Evolutionary conservation across 805 yeast species (phyloP), one percentile per base, ranked within the genome.

Genomic region (Ogataea haglerorum): DNA sequence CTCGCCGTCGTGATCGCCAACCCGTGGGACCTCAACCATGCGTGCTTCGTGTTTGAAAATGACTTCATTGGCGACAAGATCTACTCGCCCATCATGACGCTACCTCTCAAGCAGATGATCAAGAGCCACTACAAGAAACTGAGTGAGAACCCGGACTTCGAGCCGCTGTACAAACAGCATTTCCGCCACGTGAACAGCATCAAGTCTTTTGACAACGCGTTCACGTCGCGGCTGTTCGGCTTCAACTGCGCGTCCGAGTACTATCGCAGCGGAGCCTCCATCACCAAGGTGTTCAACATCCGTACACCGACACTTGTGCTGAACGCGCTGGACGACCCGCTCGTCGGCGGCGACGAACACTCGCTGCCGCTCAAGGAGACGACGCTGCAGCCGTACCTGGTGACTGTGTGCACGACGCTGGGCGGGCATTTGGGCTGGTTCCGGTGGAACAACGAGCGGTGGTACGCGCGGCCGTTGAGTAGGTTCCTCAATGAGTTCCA

Each of bases 361-460:
- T 58, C 67, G 16, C 56, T 83, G 18, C 93, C 93, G 1, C 56
- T 58, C 26, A 56, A 55, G 12, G 82, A 79, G 45, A 70, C 75
- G 15, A 47, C 54, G 28, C 48, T 56, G 22, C 85, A 85, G 54
- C 93, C 95, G 2, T 77, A 73, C 54, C 62, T 78, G 24, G 63
- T 74, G 31, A 49, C 82, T 53, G 68, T 80, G 5, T 73, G 78
- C 43, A 82, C 90, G 6, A 69, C 73, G 30, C 68, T 75, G 38
- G 95, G 95, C 6, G 95, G 95, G 1, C 95, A 86, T 61, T 70
- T 86, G 39, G 93, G 86, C n/a, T 86, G 83, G 82, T 86, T 78
- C 46, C 69, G 73, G 48, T 62, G 68, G 34, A 64, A 70, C 18
- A 83, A 84, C 18, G 67, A 69, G 30, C 75, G 88, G 52, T 87